phyloP scores from a whole-genome alignment of 2,329 filamentous ascomycete genomes.

The Trichoderma sp. region DNA sequence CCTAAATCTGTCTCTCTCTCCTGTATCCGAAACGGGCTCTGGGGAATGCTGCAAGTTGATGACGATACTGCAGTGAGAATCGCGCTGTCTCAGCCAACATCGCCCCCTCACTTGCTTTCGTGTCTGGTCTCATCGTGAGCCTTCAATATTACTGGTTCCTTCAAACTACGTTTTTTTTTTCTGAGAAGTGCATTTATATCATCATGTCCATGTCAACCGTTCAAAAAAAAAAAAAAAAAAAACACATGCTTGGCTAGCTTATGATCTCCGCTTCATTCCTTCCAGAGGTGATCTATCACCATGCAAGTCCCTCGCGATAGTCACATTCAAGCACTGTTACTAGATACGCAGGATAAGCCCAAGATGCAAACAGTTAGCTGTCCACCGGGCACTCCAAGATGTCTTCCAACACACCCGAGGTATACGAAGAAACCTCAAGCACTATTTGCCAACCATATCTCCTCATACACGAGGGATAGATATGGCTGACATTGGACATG shows the following conservation, averaged over 20 bases:
- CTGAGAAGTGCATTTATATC: not conserved
- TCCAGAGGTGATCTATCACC: not conserved
- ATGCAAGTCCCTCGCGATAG: not conserved
- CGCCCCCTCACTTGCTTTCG: not conserved
- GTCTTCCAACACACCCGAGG: not conserved
- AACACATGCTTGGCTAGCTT: not conserved
- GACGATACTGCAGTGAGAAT: not conserved
- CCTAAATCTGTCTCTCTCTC: not conserved
- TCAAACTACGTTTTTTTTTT: not conserved
- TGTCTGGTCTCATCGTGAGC: not conserved
- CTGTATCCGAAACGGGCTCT: not conserved
- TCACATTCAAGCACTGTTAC: not conserved
- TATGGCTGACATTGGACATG: not conserved
- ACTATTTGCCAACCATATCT: not conserved
- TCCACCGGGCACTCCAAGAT: not conserved
- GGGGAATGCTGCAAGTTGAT: not conserved
- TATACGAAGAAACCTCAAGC: not conserved
- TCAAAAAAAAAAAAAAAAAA: not conserved
- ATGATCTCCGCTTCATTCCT: not conserved
- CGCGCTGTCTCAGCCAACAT: not conserved
- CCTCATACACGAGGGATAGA: not conserved
- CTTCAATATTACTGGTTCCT: not conserved
- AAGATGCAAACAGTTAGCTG: not conserved
- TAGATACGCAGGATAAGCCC: not conserved
- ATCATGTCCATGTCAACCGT: not conserved